These are phyloP conservation scores for Barnettozyma hawaiiensis DNA, from an alignment of 1,139 yeast genomes.

Conservation along the genomic window DNA sequence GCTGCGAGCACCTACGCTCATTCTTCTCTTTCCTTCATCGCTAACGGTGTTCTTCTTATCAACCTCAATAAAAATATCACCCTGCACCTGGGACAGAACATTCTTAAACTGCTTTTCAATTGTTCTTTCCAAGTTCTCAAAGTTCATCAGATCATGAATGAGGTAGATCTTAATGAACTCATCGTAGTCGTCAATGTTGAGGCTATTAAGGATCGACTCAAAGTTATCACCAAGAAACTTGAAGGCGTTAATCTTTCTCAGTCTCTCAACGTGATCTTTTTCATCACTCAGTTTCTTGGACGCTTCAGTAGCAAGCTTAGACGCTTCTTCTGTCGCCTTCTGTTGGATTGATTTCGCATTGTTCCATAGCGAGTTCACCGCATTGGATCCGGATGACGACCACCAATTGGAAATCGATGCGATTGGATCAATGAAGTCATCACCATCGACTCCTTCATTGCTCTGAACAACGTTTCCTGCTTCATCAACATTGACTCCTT, in stretches of 20 bases:
- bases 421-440: conserved; percentile 48
- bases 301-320: conserved; percentile 35
- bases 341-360: conserved; percentile 31
- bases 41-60: conserved; percentile 24
- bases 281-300: conserved; percentile 25
- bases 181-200: conserved; percentile 45
- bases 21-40: conserved; percentile 6
- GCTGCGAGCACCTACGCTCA: conserved; percentile 8
- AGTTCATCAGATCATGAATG: conserved; percentile 78
- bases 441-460: conserved; percentile 14
- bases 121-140: conserved; percentile 56
- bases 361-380: conserved; percentile 68
- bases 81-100: conserved; percentile 32
- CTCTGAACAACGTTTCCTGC: conserved; percentile 10
- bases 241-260: conserved; percentile 20
- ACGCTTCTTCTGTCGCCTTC: conserved; percentile 35
- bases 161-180: conserved; percentile 78
- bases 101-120: conserved; percentile 66
- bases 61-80: conserved; percentile 21
- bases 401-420: conserved; percentile 77
- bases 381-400: conserved; percentile 67
- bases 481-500: conserved; percentile 13
- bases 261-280: conserved; percentile 20
- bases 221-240: conserved; percentile 37
- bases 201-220: conserved; percentile 42